Evolutionary conservation across 345 rosid species (phyloP), one percentile per base, ranked within the genome.

Genomic region (Ailanthus altissimus): DNA sequence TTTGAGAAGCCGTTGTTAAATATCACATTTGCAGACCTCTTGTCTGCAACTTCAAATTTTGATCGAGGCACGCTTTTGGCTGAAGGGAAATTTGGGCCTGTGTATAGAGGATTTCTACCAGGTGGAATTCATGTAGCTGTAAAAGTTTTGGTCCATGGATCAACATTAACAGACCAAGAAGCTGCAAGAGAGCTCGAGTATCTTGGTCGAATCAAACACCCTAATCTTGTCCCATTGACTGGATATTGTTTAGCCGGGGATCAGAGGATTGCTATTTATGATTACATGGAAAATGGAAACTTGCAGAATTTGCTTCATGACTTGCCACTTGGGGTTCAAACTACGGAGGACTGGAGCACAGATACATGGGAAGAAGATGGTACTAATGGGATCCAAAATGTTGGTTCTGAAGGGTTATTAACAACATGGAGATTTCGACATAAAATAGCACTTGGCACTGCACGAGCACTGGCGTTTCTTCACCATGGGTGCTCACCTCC

Each of bases 271-370:
- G 98, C 97, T 15, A 91, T 95, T 13, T 95, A 95, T 51, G 96
- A 95, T 80, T 95, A 93, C 77, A 95, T 95, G 99, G 97, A 93
- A 88, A 91, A 95, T 1, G 99, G 99, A 47, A 95, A 90, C 92
- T 83, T 95, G 88, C 98, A 93, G 82, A 91, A 90, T 81, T 75
- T 93, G 84, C 93, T 95, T 70, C 89, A 91, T 36, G 97, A 95
- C 82, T 80, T 95, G 78, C 99, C 98, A 0, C 96, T 95, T 32
- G 96, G 94, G 54, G 81, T 90, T 81, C 97, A 90, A 59, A 80
- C 81, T 49, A 89, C 93, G 0, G 97, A 94, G 51, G 97, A 92
- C 72, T 94, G 98, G 98, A 90, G 91, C 85, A 84, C 82, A 0
- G 97, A 94, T 79, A 91, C 93, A 20, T 92, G 98, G 98, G 97